Percentiles rank a stretch among this genome's conserved stretches.
Evolutionary conservation across 2,329 filamentous ascomycete species (phyloP).

Genomic region (Amphichorda felina): DNA sequence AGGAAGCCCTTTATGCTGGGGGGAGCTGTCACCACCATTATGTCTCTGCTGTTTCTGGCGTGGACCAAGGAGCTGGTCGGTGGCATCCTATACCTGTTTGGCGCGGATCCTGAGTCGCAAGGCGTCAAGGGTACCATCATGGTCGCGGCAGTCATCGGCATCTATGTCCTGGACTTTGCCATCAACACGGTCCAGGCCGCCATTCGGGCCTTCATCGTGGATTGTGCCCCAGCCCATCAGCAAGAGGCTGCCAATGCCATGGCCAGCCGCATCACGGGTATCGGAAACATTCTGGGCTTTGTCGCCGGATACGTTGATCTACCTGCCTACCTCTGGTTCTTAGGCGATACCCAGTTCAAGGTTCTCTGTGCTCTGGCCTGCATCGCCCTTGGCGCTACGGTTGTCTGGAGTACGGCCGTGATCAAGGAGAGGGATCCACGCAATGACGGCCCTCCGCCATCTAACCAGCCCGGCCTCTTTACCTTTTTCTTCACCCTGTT

Average conservation of each 20-base stretch:
- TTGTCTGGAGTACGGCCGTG: conserved; percentile 55
- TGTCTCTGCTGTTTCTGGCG: conserved; percentile 56
- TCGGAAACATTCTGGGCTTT: conserved; percentile 87
- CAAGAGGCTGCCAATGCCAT: conserved; percentile 91
- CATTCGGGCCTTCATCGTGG: conserved; percentile 85
- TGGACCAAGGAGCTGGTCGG: conserved; percentile 65
- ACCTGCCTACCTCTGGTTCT: conserved; percentile 60
- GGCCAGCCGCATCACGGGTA: conserved; percentile 75
- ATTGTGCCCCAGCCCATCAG: conserved; percentile 84
- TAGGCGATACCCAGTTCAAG: conserved; percentile 87
- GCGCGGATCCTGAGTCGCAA: conserved; percentile 51
- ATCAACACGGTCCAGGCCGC: conserved; percentile 96
- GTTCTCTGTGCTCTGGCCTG: conserved; percentile 80
- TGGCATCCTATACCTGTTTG: conserved; percentile 57
- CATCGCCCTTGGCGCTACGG: conserved; percentile 56
- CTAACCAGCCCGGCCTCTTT: conserved; percentile 53
- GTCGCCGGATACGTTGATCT: conserved; percentile 77
- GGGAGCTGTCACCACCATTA: conserved; percentile 54
- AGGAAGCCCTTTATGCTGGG: conserved; percentile 72
- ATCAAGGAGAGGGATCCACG: conserved; percentile 75
- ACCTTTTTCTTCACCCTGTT: conserved; percentile 72
- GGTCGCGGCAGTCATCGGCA: conserved; percentile 68
- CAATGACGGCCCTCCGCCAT: conserved; percentile 50
- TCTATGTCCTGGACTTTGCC: conserved; percentile 86
- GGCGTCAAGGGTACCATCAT: conserved; percentile 58